phyloP scores from a whole-genome alignment of 177 flowering plant species.

The Vitis hybrid region DNA sequence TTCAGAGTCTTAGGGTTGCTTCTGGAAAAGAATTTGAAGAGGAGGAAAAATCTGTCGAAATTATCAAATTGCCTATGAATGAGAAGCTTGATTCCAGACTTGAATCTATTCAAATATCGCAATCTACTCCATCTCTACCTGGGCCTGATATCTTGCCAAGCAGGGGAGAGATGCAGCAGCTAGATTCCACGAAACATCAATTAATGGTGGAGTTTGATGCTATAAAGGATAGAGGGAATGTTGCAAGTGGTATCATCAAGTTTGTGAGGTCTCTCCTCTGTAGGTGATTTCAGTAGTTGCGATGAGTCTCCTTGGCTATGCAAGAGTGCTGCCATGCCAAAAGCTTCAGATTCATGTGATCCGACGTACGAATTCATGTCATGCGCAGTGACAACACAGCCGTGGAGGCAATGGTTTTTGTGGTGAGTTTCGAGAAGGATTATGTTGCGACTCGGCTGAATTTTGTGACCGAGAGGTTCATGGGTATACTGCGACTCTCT shows the following conservation, averaged over 20 bases:
- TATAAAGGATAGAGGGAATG: constrained; percentile 20
- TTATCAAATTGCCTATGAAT: constrained; percentile 39
- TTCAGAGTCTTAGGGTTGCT: constrained; percentile 64
- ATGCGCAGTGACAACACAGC: constrained; percentile 42
- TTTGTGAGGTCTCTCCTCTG: no score
- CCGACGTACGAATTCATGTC: no score
- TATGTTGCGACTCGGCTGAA: constrained; percentile 63
- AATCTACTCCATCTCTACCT: constrained; percentile 16
- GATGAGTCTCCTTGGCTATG: no score
- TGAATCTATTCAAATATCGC: constrained; percentile 32
- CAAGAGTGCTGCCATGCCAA: no score
- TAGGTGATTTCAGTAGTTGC: no score
- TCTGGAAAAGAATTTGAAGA: constrained; percentile 54
- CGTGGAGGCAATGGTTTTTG: constrained; percentile 67
- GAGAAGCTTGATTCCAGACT: constrained; percentile 29
- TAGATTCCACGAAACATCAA: constrained; percentile 29
- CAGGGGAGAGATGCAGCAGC: constrained; percentile 19
- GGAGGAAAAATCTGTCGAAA: constrained; percentile 51
- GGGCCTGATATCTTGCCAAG: constrained; percentile 25
- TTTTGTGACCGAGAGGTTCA: constrained; percentile 75
- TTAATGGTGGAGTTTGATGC: constrained; percentile 25
- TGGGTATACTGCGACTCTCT: constrained; percentile 89
- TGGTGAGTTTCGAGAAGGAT: constrained; percentile 68
- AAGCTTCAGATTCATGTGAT: no score
- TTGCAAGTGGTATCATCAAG: not conserved